Evolutionary conservation across 2,329 filamentous ascomycete genomes (phyloP).

Genomic region (Monosporascus sp.): DNA sequence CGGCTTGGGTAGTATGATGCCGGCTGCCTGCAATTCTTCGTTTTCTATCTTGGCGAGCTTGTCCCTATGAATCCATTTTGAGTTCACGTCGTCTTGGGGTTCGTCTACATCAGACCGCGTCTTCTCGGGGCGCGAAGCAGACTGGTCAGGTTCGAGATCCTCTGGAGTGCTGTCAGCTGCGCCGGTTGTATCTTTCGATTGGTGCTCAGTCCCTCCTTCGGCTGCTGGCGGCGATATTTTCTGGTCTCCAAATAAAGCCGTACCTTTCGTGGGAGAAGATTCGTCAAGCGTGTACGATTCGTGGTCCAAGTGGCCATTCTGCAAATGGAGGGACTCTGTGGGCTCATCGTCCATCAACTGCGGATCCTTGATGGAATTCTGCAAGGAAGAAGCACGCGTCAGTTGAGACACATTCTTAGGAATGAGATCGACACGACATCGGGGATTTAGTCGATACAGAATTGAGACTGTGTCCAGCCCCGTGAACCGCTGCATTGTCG

Average conservation of each 20-base stretch:
- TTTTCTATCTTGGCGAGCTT: constrained; percentile 79
- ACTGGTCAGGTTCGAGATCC: constrained; percentile 15
- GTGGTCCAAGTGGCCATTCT: constrained; percentile 15
- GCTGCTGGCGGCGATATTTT: no score
- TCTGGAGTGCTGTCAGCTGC: constrained; percentile 17
- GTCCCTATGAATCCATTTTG: constrained; percentile 82
- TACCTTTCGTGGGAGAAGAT: constrained; percentile 21
- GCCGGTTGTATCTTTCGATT: not conserved
- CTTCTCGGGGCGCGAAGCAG: constrained; percentile 13
- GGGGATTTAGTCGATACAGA: constrained; percentile 1
- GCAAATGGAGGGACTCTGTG: constrained; percentile 9
- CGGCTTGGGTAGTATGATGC: constrained; percentile 55
- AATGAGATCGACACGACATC: not conserved
- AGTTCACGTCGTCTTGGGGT: constrained; percentile 47
- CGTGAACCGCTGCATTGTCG: not conserved
- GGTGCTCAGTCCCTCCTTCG: not conserved
- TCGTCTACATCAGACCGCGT: constrained; percentile 26
- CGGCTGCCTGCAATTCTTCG: constrained; percentile 73
- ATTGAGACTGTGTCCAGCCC: not conserved
- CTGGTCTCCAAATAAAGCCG: not conserved
- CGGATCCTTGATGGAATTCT: constrained; percentile 20
- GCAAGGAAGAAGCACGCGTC: constrained; percentile 1
- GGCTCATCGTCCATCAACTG: constrained; percentile 15
- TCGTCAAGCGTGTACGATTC: constrained; percentile 19
- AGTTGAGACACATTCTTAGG: constrained; percentile 2